A percentile compares a stretch with the other conserved stretches of the same genome.
Conservation (phyloP, 1,139 yeast species). For the Yamadazyma atlantica region DNA sequence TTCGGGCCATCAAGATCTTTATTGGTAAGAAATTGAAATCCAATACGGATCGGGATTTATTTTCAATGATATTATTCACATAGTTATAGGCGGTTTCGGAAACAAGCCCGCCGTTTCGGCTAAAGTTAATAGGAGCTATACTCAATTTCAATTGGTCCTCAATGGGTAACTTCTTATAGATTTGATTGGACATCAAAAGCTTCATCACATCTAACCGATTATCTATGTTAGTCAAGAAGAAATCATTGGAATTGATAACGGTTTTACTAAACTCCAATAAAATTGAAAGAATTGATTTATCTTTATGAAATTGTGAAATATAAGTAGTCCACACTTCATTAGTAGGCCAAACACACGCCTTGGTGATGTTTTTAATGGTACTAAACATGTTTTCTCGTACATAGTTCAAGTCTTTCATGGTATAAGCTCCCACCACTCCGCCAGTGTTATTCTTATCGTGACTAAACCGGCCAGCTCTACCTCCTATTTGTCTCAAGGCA, state of each 20-base stretch:
- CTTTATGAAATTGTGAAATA: constrained; percentile 52
- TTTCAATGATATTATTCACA: constrained; percentile 36
- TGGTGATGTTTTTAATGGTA: constrained; percentile 45
- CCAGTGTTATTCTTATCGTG: constrained; percentile 37
- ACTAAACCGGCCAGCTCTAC: constrained; percentile 86
- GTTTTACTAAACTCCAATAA: constrained; percentile 40
- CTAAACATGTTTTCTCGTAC: constrained; percentile 46
- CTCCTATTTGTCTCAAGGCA: constrained; percentile 88
- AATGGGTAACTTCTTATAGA: constrained; percentile 26
- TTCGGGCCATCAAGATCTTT: constrained; percentile 22
- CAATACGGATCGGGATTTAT: constrained; percentile 41
- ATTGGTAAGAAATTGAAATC: constrained; percentile 43
- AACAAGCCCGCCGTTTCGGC: constrained; percentile 24
- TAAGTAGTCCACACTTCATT: constrained; percentile 60
- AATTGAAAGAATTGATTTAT: constrained; percentile 44
- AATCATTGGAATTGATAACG: constrained; percentile 25
- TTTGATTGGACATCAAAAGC: constrained; percentile 39
- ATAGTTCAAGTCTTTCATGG: constrained; percentile 38
- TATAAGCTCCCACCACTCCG: constrained; percentile 64
- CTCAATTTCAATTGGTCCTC: constrained; percentile 60
- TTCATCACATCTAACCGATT: constrained; percentile 43
- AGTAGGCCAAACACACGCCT: constrained; percentile 73
- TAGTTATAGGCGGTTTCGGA: constrained; percentile 30
- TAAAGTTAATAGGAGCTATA: constrained; percentile 55
- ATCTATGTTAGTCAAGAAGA: constrained; percentile 44